Base-by-base conservation (phyloP, 768 basidiomycete genomes). In the Kwoniella botswanensis region DNA sequence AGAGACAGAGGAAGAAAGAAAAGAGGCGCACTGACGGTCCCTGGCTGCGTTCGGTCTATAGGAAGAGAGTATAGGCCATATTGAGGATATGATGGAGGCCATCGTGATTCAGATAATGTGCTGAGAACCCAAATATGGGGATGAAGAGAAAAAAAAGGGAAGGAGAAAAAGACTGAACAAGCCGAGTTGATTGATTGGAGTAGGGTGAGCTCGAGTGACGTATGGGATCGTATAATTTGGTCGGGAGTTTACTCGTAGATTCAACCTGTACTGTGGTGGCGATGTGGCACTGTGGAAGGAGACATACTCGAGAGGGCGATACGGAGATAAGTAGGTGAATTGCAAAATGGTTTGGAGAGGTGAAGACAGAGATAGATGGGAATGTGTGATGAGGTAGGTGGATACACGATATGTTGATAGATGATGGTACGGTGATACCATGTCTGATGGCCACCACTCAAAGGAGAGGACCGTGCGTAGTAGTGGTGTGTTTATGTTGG, bases 1-100 rank as follows among this genome's bases (percentile, higher is more conserved):
- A 43, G 61, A 53, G 35, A 35, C 3, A 4, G 35, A 35, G 35
- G 3, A 3, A 35, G 4, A 9, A 35, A 35, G 35, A 66, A 61
- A 35, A 67, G 21, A 41, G 21, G 58, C 54, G 60, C 62, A 79
- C 78, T 69, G 67, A 58, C 78, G 70, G 53, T 75, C 70, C 57
- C 71, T 60, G 0, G 78, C 74, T 57, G 76, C 78, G 54, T 76
- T 78, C 41, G 78, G 78, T 50, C 74, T 65, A 62, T 77, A 76
- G 9, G 77, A 71, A 12, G 76, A 63, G 3, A 75, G 70, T 64
- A 81, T 77, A 22, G 79, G 69, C 73, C 77, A 81, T 54, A 79
- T 54, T 35, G 72, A 66, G 10, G 71, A 70, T 55, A 79, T 52
- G 42, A 75, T 58, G 10, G 56, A 64, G 2, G 75, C 71, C 75